A percentile compares a stretch with the other conserved stretches of the same genome.
phyloP scores from a whole-genome alignment of 2,329 filamentous ascomycete species.

The Lasiodiplodia theobromae region DNA sequence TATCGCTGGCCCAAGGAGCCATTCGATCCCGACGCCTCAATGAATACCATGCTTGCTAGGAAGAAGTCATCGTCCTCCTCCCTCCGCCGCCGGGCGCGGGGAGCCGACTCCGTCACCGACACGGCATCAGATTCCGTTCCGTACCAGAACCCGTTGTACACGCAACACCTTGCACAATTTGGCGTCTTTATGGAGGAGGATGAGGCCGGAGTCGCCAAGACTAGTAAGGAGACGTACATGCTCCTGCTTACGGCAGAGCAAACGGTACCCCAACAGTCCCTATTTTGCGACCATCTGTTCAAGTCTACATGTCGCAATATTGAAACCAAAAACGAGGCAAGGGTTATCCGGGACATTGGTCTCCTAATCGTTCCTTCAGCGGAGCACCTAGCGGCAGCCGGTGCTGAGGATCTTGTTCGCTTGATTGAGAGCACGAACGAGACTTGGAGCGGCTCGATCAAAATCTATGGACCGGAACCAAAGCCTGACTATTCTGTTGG shows the following conservation, averaged over 20 bases:
- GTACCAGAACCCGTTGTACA: conserved; percentile 43
- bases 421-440: conserved; percentile 54
- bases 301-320: conserved; percentile 37
- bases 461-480: conserved; percentile 33
- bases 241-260: conserved; percentile 44
- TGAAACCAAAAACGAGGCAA: conserved; percentile 12
- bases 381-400: conserved; percentile 1
- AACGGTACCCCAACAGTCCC: conserved; percentile 40
- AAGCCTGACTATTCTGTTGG: conserved; percentile 11
- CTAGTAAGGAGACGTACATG: conserved; percentile 42
- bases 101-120: conserved; percentile 30
- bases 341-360: conserved; percentile 23
- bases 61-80: conserved; percentile 8
- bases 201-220: conserved; percentile 41
- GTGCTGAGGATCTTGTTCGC: conserved; percentile 29
- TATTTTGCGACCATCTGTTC: conserved; percentile 51
- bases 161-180: conserved; percentile 46
- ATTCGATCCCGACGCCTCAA: background rate
- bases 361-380: conserved; percentile 27
- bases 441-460: conserved; percentile 51
- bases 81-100: background rate
- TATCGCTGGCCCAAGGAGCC: background rate
- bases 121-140: conserved; percentile 31
- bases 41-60: background rate
- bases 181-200: conserved; percentile 52